Conservation (phyloP, 495 filamentous ascomycete genomes). For the Penicillium salamii region DNA sequence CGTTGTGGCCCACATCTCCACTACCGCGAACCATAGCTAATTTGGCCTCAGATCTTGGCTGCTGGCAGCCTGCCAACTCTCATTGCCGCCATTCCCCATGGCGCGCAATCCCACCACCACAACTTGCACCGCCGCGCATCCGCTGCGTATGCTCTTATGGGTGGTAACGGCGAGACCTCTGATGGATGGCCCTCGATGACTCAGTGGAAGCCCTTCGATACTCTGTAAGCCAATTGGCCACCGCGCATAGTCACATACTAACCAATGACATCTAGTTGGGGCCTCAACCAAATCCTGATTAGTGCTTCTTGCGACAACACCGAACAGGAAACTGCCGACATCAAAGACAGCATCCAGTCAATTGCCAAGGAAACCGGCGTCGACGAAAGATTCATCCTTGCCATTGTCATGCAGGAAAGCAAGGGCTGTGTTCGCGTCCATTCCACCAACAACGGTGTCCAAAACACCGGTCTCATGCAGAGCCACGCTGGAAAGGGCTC, state of each 20-base stretch:
- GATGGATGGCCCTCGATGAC: constrained; percentile 21
- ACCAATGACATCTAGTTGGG: constrained; percentile 28
- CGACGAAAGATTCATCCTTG: constrained; percentile 57
- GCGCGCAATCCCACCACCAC: constrained; percentile 8
- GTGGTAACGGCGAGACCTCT: constrained; percentile 16
- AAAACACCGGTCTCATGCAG: constrained; percentile 59
- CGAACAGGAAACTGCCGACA: constrained; percentile 35
- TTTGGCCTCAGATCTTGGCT: constrained; percentile 20
- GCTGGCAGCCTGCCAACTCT: constrained; percentile 31
- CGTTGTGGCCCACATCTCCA: background rate
- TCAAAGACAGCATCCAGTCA: constrained; percentile 37
- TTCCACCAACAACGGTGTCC: constrained; percentile 42
- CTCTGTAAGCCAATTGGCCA: constrained; percentile 11
- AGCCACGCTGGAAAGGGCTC: constrained; percentile 44
- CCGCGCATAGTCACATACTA: background rate
- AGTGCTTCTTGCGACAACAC: constrained; percentile 44
- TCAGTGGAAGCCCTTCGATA: constrained; percentile 19
- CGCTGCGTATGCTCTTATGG: constrained; percentile 14
- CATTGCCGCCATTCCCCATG: constrained; percentile 14
- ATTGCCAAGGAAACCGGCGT: constrained; percentile 37
- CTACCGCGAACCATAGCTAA: constrained; percentile 1
- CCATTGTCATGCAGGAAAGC: constrained; percentile 57
- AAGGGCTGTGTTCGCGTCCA: constrained; percentile 56
- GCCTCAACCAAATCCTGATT: constrained; percentile 41
- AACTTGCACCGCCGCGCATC: constrained; percentile 22